Base-by-base conservation (phyloP, 345 rosid species). In the Jatropha curcas region DNA sequence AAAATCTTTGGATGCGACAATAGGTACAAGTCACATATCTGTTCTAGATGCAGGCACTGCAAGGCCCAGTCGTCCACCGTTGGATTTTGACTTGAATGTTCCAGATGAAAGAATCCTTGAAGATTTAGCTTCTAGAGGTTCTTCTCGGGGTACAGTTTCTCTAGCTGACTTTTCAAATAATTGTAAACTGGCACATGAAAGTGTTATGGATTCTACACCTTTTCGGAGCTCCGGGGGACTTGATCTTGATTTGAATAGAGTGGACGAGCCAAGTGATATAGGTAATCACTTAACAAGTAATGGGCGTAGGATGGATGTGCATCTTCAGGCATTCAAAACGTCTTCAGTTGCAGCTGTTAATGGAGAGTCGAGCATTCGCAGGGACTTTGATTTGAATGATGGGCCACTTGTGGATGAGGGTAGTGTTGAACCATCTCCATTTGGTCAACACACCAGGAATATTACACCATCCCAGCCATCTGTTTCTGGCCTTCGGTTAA, bases 381-480 rank as follows among this genome's bases (percentile, higher is more conserved):
- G 90, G 75, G 97, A 88, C 78, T 92, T 92, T 48, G 98, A 94
- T 80, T 81, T 94, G 86, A 94, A 94, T 70, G 88, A 92, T 84
- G 97, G 94, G 57, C 97, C 97, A 2, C 65, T 75, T 52, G 74
- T 63, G 41, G 97, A 90, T 77, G 95, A 93, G 51, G 74, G 25
- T 34, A 65, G 63, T 79, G 80, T 73, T 24, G 97, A 89, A 60
- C 82, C 92, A 64, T 79, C 88, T 17, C 58, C 73, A 22, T 74
- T 82, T 66, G 77, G 69, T 65, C 92, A 85, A 78, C 82, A 77
- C 20, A 35, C 72, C 14, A 87, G 85, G 80, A 84, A 68, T 71
- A 82, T 79, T 62, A 25, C 77, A 59, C 79, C 82, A 64, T 73
- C 90, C 75, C 93, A 87, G 64, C 83, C 93, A 66, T 62, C 82